phyloP scores from a whole-genome alignment of 345 rosid genomes.

The Brassica rapa region DNA sequence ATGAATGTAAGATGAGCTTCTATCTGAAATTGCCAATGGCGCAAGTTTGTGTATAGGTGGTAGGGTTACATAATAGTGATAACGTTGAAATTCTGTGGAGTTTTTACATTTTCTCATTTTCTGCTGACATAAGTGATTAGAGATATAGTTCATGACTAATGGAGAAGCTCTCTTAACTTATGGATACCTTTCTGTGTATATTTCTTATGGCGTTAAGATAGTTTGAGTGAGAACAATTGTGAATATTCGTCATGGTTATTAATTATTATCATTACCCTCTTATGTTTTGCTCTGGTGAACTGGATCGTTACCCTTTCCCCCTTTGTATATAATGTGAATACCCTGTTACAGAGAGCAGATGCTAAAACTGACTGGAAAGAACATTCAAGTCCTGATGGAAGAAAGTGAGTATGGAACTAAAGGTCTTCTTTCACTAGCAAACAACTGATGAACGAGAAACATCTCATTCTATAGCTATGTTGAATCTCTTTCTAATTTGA shows the following conservation, averaged over 20 bases:
- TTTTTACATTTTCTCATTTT: constrained; percentile 23
- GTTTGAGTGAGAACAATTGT: neutral
- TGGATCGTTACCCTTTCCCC: constrained; percentile 8
- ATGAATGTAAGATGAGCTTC: constrained; percentile 11
- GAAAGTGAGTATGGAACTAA: constrained; percentile 56
- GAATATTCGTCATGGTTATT: constrained; percentile 2
- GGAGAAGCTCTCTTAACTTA: constrained; percentile 8
- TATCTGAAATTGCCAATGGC: constrained; percentile 9
- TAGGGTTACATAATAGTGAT: constrained; percentile 14
- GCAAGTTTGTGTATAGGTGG: constrained; percentile 25
- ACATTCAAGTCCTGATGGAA: constrained; percentile 86
- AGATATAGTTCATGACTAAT: constrained; percentile 13
- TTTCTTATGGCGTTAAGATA: constrained; percentile 11
- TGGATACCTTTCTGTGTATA: constrained; percentile 13
- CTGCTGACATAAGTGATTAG: constrained; percentile 14
- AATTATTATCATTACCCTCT: neutral
- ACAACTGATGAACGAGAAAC: constrained; percentile 9
- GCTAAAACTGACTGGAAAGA: constrained; percentile 97
- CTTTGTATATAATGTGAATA: constrained; percentile 15
- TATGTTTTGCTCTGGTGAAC: constrained; percentile 18
- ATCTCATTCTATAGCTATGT: constrained; percentile 29
- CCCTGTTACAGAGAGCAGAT: constrained; percentile 77
- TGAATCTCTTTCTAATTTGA: constrained; percentile 23
- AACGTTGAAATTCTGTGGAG: constrained; percentile 17
- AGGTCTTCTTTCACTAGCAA: constrained; percentile 8